Conservation (phyloP, 2,329 filamentous ascomycete species). For the Bipolaris gigantea region DNA sequence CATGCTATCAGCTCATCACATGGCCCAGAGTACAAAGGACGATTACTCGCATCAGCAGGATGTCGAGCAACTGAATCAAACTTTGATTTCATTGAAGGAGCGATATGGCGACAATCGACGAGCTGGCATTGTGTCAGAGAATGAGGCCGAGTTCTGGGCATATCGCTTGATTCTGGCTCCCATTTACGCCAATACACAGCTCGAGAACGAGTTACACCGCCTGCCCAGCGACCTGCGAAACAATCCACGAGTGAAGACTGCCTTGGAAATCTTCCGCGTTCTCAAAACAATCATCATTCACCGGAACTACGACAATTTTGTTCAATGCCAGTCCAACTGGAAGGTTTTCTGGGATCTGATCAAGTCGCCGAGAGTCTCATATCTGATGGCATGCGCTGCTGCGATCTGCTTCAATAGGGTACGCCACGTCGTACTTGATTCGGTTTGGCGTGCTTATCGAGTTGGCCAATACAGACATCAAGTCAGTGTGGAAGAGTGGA, state of each 20-base stretch:
- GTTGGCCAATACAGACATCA: slow-evolving; percentile 52
- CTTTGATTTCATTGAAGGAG: slow-evolving; percentile 62
- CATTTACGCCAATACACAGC: slow-evolving; percentile 48
- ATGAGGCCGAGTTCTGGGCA: slow-evolving; percentile 66
- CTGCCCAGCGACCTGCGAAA: slow-evolving; percentile 56
- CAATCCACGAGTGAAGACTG: slow-evolving; percentile 58
- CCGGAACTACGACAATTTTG: slow-evolving; percentile 53
- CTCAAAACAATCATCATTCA: slow-evolving; percentile 57
- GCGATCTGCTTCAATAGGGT: slow-evolving; percentile 65
- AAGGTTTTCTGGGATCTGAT: slow-evolving; percentile 61
- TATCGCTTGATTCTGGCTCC: slow-evolving; percentile 59
- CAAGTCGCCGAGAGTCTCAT: slow-evolving; percentile 58
- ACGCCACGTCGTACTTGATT: slow-evolving; percentile 58
- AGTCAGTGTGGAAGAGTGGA: slow-evolving; percentile 55
- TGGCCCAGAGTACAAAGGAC: slow-evolving; percentile 49
- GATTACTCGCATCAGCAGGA: slow-evolving; percentile 59
- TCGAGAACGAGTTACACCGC: slow-evolving; percentile 61
- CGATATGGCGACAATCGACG: slow-evolving; percentile 47
- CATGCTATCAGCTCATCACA: slow-evolving; percentile 63
- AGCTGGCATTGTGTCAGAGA: slow-evolving; percentile 53
- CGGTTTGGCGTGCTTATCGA: slow-evolving; percentile 58
- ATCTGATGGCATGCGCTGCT: slow-evolving; percentile 65
- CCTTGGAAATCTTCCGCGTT: slow-evolving; percentile 60
- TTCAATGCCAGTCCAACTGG: slow-evolving; percentile 62
- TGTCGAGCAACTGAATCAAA: slow-evolving; percentile 65